A percentile compares a stretch with the other conserved stretches of the same genome.
These are phyloP conservation scores for Fusarium sp. DNA, from an alignment of 2,329 filamentous ascomycete genomes.

Conservation along the genomic window DNA sequence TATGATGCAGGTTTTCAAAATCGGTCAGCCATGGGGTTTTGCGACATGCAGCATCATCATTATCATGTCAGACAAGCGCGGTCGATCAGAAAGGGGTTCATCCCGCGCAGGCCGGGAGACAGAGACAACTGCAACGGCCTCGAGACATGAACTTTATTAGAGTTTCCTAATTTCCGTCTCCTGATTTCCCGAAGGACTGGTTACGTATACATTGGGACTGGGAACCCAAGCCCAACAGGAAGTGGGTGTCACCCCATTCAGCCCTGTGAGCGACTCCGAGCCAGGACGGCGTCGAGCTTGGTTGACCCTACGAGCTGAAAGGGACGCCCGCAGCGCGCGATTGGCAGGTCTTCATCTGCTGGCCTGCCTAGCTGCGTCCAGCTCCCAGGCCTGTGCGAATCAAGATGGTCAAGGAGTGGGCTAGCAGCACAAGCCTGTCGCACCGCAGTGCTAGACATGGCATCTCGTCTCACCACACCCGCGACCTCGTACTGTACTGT, in stretches of 20 bases:
- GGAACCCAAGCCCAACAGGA: conserved; percentile 15
- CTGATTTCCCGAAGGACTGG: background rate
- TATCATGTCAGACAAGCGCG: background rate
- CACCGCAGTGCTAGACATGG: conserved; percentile 26
- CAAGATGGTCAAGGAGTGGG: conserved; percentile 16
- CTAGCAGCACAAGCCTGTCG: conserved; percentile 37
- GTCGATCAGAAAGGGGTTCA: conserved; percentile 4
- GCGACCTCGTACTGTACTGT: conserved; percentile 5
- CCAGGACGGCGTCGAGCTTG: conserved; percentile 19
- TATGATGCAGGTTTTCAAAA: conserved; percentile 24
- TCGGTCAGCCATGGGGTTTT: conserved; percentile 16
- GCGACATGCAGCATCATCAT: conserved; percentile 22
- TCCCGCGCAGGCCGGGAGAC: conserved; percentile 1
- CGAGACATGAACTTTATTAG: background rate
- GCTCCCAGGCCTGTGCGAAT: conserved; percentile 39
- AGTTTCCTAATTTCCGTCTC: background rate
- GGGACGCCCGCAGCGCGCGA: conserved; percentile 28
- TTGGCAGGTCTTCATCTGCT: conserved; percentile 32
- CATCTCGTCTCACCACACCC: conserved; percentile 40
- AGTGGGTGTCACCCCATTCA: conserved; percentile 37
- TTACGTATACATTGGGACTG: background rate
- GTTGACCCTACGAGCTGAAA: conserved; percentile 36
- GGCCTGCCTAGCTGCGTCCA: conserved; percentile 37
- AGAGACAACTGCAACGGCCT: background rate
- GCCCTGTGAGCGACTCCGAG: conserved; percentile 34